phyloP scores from a whole-genome alignment of 2,329 filamentous ascomycete genomes.

The Nothopassalora personata region DNA sequence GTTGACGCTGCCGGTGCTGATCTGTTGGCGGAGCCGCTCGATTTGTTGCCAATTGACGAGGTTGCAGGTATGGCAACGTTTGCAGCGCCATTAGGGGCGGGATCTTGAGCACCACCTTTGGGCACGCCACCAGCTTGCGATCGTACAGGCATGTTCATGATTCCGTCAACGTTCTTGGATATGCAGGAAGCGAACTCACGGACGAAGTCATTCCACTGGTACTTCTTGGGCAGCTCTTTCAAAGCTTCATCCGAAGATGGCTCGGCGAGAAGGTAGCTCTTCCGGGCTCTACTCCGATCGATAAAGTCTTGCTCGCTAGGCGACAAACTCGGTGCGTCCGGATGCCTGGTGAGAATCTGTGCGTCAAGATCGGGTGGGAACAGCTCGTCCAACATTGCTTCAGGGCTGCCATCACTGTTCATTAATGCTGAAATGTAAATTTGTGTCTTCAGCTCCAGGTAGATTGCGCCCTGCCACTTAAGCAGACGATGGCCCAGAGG shows the following conservation, averaged over 20 bases:
- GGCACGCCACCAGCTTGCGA: slow-evolving; percentile 18
- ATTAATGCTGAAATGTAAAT: slow-evolving; percentile 59
- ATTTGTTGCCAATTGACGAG: slow-evolving; percentile 4
- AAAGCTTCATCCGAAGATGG: slow-evolving; percentile 37
- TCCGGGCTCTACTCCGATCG: slow-evolving; percentile 48
- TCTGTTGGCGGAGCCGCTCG: slow-evolving; percentile 8
- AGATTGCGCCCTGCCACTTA: slow-evolving; percentile 56
- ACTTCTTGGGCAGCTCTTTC: slow-evolving; percentile 52
- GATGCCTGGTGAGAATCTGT: slow-evolving; percentile 50
- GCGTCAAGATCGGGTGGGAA: slow-evolving; percentile 55
- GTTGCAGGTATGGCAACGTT: neutral
- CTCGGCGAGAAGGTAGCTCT: slow-evolving; percentile 54
- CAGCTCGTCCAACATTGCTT: slow-evolving; percentile 54
- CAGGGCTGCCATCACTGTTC: slow-evolving; percentile 50
- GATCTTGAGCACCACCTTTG: slow-evolving; percentile 5
- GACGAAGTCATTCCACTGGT: slow-evolving; percentile 60
- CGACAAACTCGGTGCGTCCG: slow-evolving; percentile 49
- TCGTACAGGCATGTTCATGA: slow-evolving; percentile 31
- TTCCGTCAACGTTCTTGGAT: slow-evolving; percentile 51
- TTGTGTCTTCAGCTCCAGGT: slow-evolving; percentile 62
- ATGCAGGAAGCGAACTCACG: slow-evolving; percentile 55
- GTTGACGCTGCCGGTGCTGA: slow-evolving; percentile 19
- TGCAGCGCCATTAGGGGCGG: neutral
- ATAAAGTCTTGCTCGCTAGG: slow-evolving; percentile 58
- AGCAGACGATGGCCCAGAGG: slow-evolving; percentile 53